Evolutionary conservation across 2,329 filamentous ascomycete genomes (phyloP).

Genomic region (Aureobasidium sp.): DNA sequence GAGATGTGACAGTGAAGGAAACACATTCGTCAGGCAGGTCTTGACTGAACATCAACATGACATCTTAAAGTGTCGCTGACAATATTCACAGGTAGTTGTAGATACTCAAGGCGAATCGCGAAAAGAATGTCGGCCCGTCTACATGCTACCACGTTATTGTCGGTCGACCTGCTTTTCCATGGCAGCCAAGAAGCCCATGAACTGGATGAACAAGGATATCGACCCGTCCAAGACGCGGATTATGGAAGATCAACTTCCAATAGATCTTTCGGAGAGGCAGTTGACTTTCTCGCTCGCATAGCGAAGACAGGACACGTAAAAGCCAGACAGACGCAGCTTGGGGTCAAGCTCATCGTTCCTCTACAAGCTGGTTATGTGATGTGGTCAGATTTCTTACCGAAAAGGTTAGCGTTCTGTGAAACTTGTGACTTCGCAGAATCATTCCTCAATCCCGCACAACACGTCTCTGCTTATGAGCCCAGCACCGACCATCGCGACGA

Average conservation of each 20-base stretch:
- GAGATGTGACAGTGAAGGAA: not conserved
- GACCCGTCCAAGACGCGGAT: not conserved
- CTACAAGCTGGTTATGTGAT: not conserved
- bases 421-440: not conserved
- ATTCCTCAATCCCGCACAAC: not conserved
- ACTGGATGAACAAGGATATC: not conserved
- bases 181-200: not conserved
- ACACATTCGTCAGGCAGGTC: not conserved
- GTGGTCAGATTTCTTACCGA: not conserved
- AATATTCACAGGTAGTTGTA: not conserved
- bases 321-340: not conserved
- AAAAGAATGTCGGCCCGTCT: not conserved
- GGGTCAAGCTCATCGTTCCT: not conserved
- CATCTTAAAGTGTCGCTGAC: not conserved
- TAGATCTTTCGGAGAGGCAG: not conserved
- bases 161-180: not conserved
- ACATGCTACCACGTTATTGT: not conserved
- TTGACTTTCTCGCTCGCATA: not conserved
- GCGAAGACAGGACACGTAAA: not conserved
- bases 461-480: not conserved
- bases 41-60: not conserved
- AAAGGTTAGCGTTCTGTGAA: not conserved
- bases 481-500: not conserved
- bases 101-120: not conserved
- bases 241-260: not conserved